Percentiles rank a stretch among this genome's conserved stretches.
phyloP scores from a whole-genome alignment of 495 filamentous ascomycete genomes.

The Staphylotrichum tortipilum region DNA sequence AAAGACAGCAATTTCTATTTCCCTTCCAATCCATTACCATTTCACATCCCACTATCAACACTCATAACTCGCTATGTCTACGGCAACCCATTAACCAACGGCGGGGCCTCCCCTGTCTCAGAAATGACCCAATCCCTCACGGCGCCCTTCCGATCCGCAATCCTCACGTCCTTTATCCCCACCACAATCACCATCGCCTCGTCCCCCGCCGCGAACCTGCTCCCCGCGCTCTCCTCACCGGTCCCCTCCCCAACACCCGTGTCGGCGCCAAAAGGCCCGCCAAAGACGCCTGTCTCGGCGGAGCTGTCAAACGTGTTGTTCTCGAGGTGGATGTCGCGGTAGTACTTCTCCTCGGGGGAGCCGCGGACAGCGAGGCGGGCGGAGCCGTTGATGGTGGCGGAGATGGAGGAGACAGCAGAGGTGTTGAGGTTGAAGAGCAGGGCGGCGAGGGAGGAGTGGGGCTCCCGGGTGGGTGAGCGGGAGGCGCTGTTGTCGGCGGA shows the following conservation, averaged over 20 bases:
- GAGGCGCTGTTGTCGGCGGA: constrained; percentile 44
- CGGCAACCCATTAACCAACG: constrained; percentile 26
- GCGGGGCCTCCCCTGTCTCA: constrained; percentile 36
- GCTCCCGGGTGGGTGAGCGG: constrained; percentile 50
- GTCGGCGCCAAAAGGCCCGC: constrained; percentile 12
- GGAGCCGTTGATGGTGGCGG: constrained; percentile 81
- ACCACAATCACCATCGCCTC: constrained; percentile 70
- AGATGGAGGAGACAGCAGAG: constrained; percentile 78
- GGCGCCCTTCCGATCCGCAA: constrained; percentile 73
- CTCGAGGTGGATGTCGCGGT: constrained; percentile 70
- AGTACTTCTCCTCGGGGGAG: constrained; percentile 74
- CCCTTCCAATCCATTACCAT: background rate
- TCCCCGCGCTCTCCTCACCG: constrained; percentile 34
- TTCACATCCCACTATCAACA: background rate
- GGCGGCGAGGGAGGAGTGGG: constrained; percentile 62
- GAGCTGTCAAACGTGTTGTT: constrained; percentile 73
- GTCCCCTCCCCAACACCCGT: constrained; percentile 11
- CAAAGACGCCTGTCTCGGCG: background rate
- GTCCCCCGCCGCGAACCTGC: constrained; percentile 58
- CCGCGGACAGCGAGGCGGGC: constrained; percentile 63
- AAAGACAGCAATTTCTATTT: background rate
- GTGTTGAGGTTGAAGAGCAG: constrained; percentile 86
- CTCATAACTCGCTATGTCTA: too few species aligned
- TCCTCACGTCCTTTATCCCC: constrained; percentile 61
- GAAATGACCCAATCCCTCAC: constrained; percentile 64